Conservation (phyloP, 164 flowering plant genomes). For the Sedum album region DNA sequence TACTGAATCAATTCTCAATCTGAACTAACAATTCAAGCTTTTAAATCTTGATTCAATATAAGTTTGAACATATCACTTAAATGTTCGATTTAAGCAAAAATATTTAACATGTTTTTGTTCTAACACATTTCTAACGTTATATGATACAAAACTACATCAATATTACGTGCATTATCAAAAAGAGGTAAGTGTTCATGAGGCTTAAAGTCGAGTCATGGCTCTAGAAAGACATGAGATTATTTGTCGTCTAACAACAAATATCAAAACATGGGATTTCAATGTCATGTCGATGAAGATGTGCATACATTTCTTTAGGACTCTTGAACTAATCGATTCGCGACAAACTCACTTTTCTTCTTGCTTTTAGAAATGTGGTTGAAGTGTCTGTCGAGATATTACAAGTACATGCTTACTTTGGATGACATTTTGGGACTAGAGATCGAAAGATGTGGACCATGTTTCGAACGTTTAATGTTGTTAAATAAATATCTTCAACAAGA, state of each 20-base stretch:
- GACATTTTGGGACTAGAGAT: background rate
- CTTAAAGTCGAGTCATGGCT: background rate
- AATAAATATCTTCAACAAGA: background rate
- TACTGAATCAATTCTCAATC: background rate
- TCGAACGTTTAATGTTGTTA: background rate
- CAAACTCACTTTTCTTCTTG: background rate
- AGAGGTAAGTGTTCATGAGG: no score
- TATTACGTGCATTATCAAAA: no score
- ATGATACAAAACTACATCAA: no score
- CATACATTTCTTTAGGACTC: background rate
- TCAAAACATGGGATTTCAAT: background rate
- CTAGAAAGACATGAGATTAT: background rate
- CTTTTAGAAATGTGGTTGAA: background rate
- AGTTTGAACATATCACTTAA: no score
- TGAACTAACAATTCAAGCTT: background rate
- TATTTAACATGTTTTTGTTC: no score
- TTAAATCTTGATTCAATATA: background rate
- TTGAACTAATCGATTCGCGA: constrained; percentile 1
- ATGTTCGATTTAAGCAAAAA: no score
- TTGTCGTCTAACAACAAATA: background rate
- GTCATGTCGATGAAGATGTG: background rate
- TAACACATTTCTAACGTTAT: no score
- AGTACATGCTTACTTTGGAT: background rate
- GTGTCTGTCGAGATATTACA: background rate
- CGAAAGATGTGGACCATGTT: background rate